Percentiles rank a stretch among this genome's conserved stretches.
Evolutionary conservation across 805 yeast species (phyloP).

Genomic region (Hanseniaspora meyeri): DNA sequence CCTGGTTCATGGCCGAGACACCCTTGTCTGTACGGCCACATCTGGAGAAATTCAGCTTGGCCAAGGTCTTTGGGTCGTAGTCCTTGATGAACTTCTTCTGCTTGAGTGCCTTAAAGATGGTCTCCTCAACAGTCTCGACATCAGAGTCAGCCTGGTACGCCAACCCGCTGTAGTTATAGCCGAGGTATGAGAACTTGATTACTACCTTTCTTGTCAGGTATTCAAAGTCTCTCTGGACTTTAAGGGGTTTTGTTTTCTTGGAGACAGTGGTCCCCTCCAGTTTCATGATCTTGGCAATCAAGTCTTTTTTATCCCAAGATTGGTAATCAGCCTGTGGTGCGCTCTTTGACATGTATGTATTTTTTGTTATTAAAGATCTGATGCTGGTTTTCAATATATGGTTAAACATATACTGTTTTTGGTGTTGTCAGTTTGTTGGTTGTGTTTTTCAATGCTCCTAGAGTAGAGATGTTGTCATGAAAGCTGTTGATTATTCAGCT

Average conservation of each 20-base stretch:
- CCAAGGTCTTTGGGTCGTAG: constrained; percentile 26
- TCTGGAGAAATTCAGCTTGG: constrained; percentile 47
- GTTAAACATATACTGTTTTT: neutral
- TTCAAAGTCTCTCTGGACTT: constrained; percentile 41
- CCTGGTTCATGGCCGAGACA: constrained; percentile 96
- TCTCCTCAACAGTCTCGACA: constrained; percentile 76
- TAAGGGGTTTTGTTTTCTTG: constrained; percentile 14
- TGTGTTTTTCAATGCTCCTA: neutral
- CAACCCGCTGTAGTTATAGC: constrained; percentile 90
- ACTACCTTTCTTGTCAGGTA: constrained; percentile 66
- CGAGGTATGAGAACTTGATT: constrained; percentile 70
- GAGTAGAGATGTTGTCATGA: neutral
- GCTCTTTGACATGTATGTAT: neutral
- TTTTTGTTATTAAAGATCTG: neutral
- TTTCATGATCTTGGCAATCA: constrained; percentile 43
- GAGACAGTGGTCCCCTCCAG: constrained; percentile 33
- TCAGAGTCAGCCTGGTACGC: constrained; percentile 68
- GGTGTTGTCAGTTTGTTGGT: neutral
- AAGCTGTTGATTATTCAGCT: neutral
- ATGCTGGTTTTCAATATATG: neutral
- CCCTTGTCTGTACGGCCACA: constrained; percentile 95
- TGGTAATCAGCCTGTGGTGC: constrained; percentile 30
- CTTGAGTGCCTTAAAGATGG: constrained; percentile 56
- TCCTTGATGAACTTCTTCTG: constrained; percentile 56
- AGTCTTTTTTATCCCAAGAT: constrained; percentile 53